Evolutionary conservation across 169 alveolate genomes (phyloP), one percentile per base, ranked within the genome.

Genomic region (Plasmodium vivax): DNA sequence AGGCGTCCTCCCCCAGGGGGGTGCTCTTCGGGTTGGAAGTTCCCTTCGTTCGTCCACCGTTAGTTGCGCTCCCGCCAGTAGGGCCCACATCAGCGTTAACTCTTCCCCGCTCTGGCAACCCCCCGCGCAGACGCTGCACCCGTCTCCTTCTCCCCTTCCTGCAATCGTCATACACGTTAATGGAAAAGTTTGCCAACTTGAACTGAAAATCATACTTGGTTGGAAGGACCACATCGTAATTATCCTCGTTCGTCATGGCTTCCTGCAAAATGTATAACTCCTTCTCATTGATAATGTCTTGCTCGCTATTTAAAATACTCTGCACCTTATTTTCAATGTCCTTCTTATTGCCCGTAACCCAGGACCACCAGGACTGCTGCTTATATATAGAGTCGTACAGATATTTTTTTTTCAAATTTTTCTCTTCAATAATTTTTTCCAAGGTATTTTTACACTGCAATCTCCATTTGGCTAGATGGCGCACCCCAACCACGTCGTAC

Each of bases 381-480:
- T 93, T 90, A 75, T 83, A 95, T 72, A 90, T 90, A 10, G 96
- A 94, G 38, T 93, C 96, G 81, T 88, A 93, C 43, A 85, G 87
- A 56, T 82, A 93, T 93, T 95, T 94, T 80, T 93, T 92, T 84
- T 95, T 95, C 82, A 85, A 79, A 62, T 95, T 95, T 81, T 95
- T 93, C 82, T 93, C 95, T 95, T 93, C 96, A 14, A 94, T 85
- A 30, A 96, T 85, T 74, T 95, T 93, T 62, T 84, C 95, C 43
- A 94, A 43, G 12, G 93, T 95, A 12, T 84, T 94, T 41, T 77
- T 87, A 92, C 98, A 96, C 2, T 96, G 97, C 71, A 94, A 82
- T 32, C 97, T 93, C 98, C 98, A 97, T 73, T 96, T 95, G 14
- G 98, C 98, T 56, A 97, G 94, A 88, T 97, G 98, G 6, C 98